Evolutionary conservation across 495 filamentous ascomycete species (phyloP).

Genomic region (Sordaria brevicollis): DNA sequence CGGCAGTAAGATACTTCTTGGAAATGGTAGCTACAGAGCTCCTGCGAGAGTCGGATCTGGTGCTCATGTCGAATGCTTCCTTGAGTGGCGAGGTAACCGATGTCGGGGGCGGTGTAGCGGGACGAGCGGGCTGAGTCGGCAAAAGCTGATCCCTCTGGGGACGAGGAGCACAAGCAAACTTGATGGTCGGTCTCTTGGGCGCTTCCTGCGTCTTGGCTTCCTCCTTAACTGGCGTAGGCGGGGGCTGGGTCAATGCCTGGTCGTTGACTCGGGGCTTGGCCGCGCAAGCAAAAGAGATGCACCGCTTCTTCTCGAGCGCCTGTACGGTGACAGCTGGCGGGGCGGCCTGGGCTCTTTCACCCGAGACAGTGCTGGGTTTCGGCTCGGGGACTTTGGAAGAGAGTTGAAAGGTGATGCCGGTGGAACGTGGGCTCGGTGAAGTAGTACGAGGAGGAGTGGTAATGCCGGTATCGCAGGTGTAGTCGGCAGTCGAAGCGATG

Average conservation of each 20-base stretch:
- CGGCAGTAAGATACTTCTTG: slow-evolving; percentile 37
- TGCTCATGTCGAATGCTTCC: neutral
- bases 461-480: slow-evolving; percentile 83
- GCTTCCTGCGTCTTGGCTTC: slow-evolving; percentile 19
- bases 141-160: neutral
- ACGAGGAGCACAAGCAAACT: slow-evolving; percentile 37
- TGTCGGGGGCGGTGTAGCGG: slow-evolving; percentile 9
- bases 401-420: slow-evolving; percentile 19
- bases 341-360: slow-evolving; percentile 1
- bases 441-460: slow-evolving; percentile 85
- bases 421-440: slow-evolving; percentile 76
- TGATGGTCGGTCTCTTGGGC: slow-evolving; percentile 35
- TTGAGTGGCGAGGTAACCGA: slow-evolving; percentile 6
- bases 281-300: slow-evolving; percentile 86
- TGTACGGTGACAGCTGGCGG: slow-evolving; percentile 16
- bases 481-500: slow-evolving; percentile 68
- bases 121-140: slow-evolving; percentile 10
- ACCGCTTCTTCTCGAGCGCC: slow-evolving; percentile 52
- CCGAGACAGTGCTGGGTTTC: neutral
- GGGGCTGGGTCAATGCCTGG: slow-evolving; percentile 15
- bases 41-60: slow-evolving; percentile 31
- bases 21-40: slow-evolving; percentile 24
- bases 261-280: slow-evolving; percentile 29
- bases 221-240: slow-evolving; percentile 10
- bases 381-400: neutral